Base-by-base conservation (phyloP, 2,329 filamentous ascomycete genomes). In the Fusarium coicis region DNA sequence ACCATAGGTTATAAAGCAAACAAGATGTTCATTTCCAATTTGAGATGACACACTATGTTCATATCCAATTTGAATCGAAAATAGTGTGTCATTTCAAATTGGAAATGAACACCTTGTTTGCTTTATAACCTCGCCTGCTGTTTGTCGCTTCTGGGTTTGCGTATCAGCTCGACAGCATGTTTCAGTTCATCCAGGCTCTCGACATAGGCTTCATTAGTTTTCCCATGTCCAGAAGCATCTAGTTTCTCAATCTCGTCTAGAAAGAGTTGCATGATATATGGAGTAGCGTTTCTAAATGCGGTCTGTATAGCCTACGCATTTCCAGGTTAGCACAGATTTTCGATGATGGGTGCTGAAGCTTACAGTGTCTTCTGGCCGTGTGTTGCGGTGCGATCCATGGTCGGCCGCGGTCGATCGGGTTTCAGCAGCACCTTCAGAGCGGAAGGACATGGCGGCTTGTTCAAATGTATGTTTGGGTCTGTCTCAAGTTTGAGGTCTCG, bases 371-470 rank as follows among this genome's bases (percentile, higher is more conserved):
- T 30, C 26, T 47, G 19, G 14, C 7, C 4, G 12, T 30, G 4
- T 11, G 9, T n/a, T 7, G 12, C 5, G 10, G 26, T 4, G 11
- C 5, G 26, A 21, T 21, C 8, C 8, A 1, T 37, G 36, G 36
- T 10, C 9, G 16, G 9, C 9, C 16, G 3, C 1, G 16, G 4
- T 10, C 9, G 36, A 37, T 18, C 5, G 42, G 7, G 4, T 15
- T 23, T 1, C 6, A 18, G 8, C 10, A 26, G 10, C 4, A 19
- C 16, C 2, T 12, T 6, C 7, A 0, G 23, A 26, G 23, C 2
- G 11, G 11, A 10, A 14, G 11, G 19, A 30, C 12, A 28, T 21
- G 9, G 5, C 6, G 4, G 1, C 2, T 5, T 10, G 1, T 14
- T 16, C 1, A 18, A 18, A 9, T 9, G 7, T 14, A 26, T 26